Base-by-base conservation (phyloP, 2,329 filamentous ascomycete genomes). In the Diaporthe eres region DNA sequence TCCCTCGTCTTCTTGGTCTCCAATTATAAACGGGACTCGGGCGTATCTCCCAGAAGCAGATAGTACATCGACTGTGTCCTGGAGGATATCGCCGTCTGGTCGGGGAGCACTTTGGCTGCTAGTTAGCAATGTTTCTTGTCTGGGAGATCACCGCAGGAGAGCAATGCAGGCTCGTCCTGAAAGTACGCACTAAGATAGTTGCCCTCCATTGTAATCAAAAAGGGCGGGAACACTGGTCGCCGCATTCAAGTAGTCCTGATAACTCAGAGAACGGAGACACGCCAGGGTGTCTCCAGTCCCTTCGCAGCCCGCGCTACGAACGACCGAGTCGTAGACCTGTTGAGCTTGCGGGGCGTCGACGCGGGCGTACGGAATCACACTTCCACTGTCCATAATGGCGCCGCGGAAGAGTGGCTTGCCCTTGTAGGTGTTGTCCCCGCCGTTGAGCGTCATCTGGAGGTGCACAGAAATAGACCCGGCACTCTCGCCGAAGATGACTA, bases 1-100 rank as follows among this genome's bases (percentile, higher is more conserved):
- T 10, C 91, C 91, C 81, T 94, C 92, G 80, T 94, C 92, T 84
- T 93, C 90, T 82, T 91, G 89, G 79, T 92, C 87, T 55, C 92
- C 91, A 42, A 91, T 85, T 73, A 94, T 92, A 80, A 93, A 88
- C 4, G 92, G 92, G 0, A 93, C 89, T 31, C 85, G 85, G 37
- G 90, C 87, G 77, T 90, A 92, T 76, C 86, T 86, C 25, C 90
- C 89, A 0, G 82, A 78, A 17, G 78, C 71, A 10, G 87, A 81
- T 1, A 91, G 82, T 0, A 85, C 71, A 15, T 93, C 91, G 0
- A 90, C 89, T 0, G 88, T 90, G 2, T 84, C 82, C 0, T 89
- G 87, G 25, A 93, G 84, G 17, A 86, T 84, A 8, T 78, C 86
- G 39, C 90, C 89, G 76, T 93, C 92, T 0, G 91, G 91, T 0